Evolutionary conservation across 345 rosid species (phyloP), one percentile per base, ranked within the genome.

Genomic region (Lagerstroemia speciosa): DNA sequence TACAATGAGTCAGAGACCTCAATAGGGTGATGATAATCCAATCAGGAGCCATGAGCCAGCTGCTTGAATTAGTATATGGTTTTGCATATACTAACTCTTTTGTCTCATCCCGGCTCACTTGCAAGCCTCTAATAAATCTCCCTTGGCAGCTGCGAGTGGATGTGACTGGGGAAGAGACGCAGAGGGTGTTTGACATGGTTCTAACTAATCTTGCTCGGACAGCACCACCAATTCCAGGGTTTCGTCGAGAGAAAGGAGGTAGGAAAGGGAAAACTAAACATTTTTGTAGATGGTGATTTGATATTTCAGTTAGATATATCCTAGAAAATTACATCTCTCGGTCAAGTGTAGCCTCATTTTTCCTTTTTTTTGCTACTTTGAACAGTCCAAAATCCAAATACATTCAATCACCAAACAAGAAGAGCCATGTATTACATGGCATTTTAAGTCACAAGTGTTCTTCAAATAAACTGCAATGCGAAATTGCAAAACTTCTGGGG

Each of bases 191-290:
- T 64, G 73, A 77, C 63, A 80, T 72, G 72, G 82, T 84, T 64
- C 74, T 87, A 75, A 65, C 57, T n/a, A 71, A 83, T 74, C 80
- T 87, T 72, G 87, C 86, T 50, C 77, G 74, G 46, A 70, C 83
- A 16, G 87, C 87, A 40, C 92, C 89, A 17, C 89, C 87, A 30
- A 71, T 87, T 73, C 89, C 86, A 7, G 92, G 92, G 67, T 87
- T 87, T 75, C 83, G 87, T 19, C 70, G 83, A 65, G 75, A 82
- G 72, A 85, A 85, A 75, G 92, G 92, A 70, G 92, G 92, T 87
- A 71, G 19, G 10, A 27, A 37, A 16, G 12, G 8, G 7, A 11
- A 8, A 26, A 6, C 3, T 11, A 29, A 11, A 11, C 30, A 3
- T 26, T 1, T 53, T 5, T 16, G 24, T 22, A 3, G 7, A 53